Evolutionary conservation across 768 basidiomycete species (phyloP).

Genomic region (Mrakia gelida): DNA sequence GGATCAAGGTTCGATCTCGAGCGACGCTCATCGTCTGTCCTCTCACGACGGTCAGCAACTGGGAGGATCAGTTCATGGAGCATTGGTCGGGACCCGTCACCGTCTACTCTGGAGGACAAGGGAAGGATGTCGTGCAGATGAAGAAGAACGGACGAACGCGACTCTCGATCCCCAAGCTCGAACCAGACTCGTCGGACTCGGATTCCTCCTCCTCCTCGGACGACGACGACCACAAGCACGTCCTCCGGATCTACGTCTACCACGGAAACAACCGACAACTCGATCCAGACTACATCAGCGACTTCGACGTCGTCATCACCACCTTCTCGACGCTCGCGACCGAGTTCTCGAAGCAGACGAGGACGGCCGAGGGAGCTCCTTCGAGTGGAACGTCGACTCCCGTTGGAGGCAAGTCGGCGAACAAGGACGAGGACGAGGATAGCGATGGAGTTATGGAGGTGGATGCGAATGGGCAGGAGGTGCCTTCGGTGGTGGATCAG

Average conservation of each 20-base stretch:
- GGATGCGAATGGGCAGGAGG: constrained; percentile 63
- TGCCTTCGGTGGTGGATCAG: constrained; percentile 45
- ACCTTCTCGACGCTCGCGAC: constrained; percentile 93
- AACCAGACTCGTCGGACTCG: neutral
- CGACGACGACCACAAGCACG: constrained; percentile 21
- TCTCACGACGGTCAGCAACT: constrained; percentile 91
- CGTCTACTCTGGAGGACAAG: constrained; percentile 56
- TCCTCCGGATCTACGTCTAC: constrained; percentile 72
- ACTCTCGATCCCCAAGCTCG: neutral
- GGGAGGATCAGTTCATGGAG: constrained; percentile 98
- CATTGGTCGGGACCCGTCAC: constrained; percentile 88
- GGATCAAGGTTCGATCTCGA: constrained; percentile 56
- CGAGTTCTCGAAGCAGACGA: constrained; percentile 84
- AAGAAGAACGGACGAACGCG: constrained; percentile 16
- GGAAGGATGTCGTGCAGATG: constrained; percentile 1
- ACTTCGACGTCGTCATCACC: constrained; percentile 96
- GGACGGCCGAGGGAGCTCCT: constrained; percentile 57
- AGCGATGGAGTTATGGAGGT: constrained; percentile 60
- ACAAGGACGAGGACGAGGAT: constrained; percentile 51
- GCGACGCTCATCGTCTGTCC: constrained; percentile 97
- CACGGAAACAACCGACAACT: constrained; percentile 84
- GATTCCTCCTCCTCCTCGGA: neutral
- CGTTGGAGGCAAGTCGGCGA: constrained; percentile 44
- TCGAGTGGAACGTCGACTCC: constrained; percentile 40
- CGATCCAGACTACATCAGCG: constrained; percentile 79